phyloP scores from a whole-genome alignment of 1,284 basidiomycete species.

The Puccinia coronata region DNA sequence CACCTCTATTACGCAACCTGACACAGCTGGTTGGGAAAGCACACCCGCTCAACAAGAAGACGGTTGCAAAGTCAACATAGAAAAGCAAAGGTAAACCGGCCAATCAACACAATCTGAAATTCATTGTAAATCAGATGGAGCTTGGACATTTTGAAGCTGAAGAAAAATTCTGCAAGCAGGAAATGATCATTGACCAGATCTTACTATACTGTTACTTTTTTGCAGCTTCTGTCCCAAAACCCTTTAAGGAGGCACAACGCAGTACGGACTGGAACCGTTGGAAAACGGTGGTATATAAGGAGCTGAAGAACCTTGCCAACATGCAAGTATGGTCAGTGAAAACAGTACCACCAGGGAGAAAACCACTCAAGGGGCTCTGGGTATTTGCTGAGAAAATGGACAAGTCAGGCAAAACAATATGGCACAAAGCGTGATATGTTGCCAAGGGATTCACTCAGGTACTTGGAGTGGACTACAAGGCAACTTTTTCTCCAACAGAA shows the following conservation, averaged over 20 bases:
- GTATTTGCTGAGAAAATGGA: background rate
- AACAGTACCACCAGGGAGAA: background rate
- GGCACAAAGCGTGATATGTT: background rate
- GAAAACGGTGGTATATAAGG: background rate
- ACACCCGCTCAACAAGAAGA: no score
- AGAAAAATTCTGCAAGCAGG: background rate
- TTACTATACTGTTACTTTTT: background rate
- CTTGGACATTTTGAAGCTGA: background rate
- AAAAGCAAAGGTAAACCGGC: no score
- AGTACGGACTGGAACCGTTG: background rate
- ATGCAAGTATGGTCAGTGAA: background rate
- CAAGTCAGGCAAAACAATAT: background rate
- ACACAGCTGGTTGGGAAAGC: no score
- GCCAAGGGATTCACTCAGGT: slow-evolving; percentile 6
- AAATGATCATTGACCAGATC: background rate
- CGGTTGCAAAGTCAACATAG: no score
- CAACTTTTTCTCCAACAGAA: background rate
- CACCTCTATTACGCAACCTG: no score
- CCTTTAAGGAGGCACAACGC: background rate
- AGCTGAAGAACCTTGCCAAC: background rate
- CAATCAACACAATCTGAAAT: background rate
- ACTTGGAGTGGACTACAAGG: background rate
- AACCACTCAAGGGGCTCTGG: background rate
- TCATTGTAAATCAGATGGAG: background rate
- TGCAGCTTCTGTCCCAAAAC: background rate